A percentile compares a stretch with the other conserved stretches of the same genome.
Conservation (phyloP, 2,329 filamentous ascomycete genomes). For the Fusarium verrucosum region DNA sequence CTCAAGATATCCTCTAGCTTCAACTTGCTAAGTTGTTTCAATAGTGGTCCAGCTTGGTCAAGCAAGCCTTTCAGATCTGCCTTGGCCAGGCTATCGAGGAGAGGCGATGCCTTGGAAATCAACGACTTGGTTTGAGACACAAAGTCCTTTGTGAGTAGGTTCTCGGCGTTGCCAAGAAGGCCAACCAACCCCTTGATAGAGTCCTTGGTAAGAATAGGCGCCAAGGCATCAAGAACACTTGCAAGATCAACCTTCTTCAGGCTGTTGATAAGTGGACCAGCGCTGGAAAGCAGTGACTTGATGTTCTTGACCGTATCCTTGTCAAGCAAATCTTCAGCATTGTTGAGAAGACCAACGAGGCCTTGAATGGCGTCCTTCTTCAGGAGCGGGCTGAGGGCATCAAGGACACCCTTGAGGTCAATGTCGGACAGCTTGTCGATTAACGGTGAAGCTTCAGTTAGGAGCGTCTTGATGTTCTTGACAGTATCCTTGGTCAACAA, state of each 20-base stretch:
- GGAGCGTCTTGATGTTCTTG: conserved; percentile 18
- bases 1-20: conserved; percentile 44
- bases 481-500: conserved; percentile 5
- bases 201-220: conserved; percentile 44
- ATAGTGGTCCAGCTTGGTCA: conserved; percentile 48
- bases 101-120: conserved; percentile 43
- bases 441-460: not conserved
- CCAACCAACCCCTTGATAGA: conserved; percentile 47
- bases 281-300: conserved; percentile 39
- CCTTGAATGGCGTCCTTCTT: conserved; percentile 21
- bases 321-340: conserved; percentile 38
- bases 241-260: conserved; percentile 49
- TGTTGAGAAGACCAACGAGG: conserved; percentile 33
- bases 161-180: conserved; percentile 48
- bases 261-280: conserved; percentile 46
- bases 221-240: conserved; percentile 43
- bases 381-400: not conserved
- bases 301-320: conserved; percentile 40
- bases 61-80: conserved; percentile 48
- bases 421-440: conserved; percentile 6
- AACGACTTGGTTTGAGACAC: conserved; percentile 39
- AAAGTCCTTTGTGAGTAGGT: conserved; percentile 38
- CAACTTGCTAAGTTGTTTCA: conserved; percentile 46
- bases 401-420: not conserved
- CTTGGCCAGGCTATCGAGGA: conserved; percentile 47